phyloP scores from a whole-genome alignment of 805 yeast genomes.

The Kluyveromyces aestuarii region DNA sequence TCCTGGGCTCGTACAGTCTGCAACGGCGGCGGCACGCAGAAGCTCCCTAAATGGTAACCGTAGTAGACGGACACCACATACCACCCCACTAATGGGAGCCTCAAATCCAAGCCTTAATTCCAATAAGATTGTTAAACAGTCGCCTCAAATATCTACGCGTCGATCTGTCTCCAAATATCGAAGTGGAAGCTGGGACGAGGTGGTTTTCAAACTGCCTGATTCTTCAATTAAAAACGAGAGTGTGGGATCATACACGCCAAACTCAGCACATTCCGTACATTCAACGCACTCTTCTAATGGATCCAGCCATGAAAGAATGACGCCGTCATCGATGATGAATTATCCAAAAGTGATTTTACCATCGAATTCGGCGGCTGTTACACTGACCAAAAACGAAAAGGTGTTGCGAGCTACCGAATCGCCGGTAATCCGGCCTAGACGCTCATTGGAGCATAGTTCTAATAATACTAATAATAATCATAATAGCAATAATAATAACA shows the following conservation, averaged over 20 bases:
- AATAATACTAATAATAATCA: neutral
- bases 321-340: conserved; percentile 17
- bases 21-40: neutral
- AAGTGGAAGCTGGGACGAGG: conserved; percentile 20
- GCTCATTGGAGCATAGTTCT: neutral
- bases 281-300: neutral
- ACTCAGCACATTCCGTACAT: conserved; percentile 1
- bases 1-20: neutral
- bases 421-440: conserved; percentile 18
- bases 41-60: neutral
- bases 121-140: conserved; percentile 26
- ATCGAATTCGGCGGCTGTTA: conserved; percentile 9
- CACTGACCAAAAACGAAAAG: conserved; percentile 7
- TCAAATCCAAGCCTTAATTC: conserved; percentile 5
- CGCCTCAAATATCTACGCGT: conserved; percentile 20
- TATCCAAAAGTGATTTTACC: conserved; percentile 21
- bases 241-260: neutral
- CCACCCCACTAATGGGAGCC: conserved; percentile 11
- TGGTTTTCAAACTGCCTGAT: conserved; percentile 21
- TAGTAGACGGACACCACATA: conserved; percentile 9
- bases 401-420: conserved; percentile 20
- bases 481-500: neutral
- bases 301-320: conserved; percentile 4
- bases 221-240: neutral
- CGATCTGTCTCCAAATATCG: conserved; percentile 13